Evolutionary conservation across 2,329 filamentous ascomycete species (phyloP).

Genomic region (Ophiosphaerella korrae): DNA sequence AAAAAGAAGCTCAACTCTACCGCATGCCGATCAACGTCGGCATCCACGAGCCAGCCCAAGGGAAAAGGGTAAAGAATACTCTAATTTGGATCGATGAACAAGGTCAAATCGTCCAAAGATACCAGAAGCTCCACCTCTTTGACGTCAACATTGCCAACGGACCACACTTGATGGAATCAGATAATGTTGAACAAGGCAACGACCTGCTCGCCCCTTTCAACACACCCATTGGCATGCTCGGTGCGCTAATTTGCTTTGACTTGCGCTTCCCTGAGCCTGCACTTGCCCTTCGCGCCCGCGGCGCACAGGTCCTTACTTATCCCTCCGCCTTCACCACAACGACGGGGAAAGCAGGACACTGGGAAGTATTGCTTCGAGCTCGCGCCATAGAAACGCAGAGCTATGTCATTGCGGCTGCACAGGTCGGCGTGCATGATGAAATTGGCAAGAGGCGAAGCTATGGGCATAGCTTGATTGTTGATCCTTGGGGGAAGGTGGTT

Average conservation of each 20-base stretch:
- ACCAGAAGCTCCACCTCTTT: slow-evolving; percentile 92
- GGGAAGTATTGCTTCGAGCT: slow-evolving; percentile 77
- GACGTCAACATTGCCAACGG: slow-evolving; percentile 67
- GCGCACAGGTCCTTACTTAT: slow-evolving; percentile 80
- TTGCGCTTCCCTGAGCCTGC: slow-evolving; percentile 80
- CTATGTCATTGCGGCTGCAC: slow-evolving; percentile 85
- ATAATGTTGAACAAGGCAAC: slow-evolving; percentile 63
- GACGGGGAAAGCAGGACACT: slow-evolving; percentile 79
- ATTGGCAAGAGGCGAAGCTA: slow-evolving; percentile 73
- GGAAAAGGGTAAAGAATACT: slow-evolving; percentile 65
- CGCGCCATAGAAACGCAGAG: slow-evolving; percentile 88
- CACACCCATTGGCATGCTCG: slow-evolving; percentile 75
- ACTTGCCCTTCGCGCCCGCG: slow-evolving; percentile 66
- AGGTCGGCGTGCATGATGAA: slow-evolving; percentile 73
- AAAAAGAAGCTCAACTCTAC: slow-evolving; percentile 67
- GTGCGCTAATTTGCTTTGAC: slow-evolving; percentile 88
- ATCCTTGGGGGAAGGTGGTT: slow-evolving; percentile 82
- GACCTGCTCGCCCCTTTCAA: slow-evolving; percentile 71
- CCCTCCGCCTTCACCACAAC: slow-evolving; percentile 89
- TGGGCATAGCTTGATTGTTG: slow-evolving; percentile 82
- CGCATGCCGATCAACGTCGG: slow-evolving; percentile 80
- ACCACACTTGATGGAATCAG: slow-evolving; percentile 66
- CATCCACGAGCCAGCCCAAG: slow-evolving; percentile 64
- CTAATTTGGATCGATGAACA: slow-evolving; percentile 68
- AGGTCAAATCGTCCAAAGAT: slow-evolving; percentile 66